phyloP scores from a whole-genome alignment of 2,329 filamentous ascomycete genomes.

The Cytospora mali region DNA sequence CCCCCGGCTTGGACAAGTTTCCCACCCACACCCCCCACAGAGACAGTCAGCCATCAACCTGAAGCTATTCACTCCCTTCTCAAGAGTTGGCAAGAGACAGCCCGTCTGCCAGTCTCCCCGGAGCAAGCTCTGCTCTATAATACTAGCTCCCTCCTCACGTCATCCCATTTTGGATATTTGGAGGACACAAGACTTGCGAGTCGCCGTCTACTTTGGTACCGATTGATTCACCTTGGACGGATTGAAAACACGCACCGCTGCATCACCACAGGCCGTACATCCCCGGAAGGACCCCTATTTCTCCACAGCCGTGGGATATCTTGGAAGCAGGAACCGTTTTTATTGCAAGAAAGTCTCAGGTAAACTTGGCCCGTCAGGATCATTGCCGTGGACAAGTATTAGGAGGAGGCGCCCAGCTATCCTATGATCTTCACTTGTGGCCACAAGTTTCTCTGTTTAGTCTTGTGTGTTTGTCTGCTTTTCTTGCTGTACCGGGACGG shows the following conservation, averaged over 20 bases:
- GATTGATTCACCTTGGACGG: slow-evolving; percentile 17
- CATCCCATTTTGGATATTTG: slow-evolving; percentile 19
- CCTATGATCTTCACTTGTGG: slow-evolving; percentile 14
- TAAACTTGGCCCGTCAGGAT: slow-evolving; percentile 26
- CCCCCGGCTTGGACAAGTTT: slow-evolving; percentile 18
- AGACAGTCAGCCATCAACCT: slow-evolving; percentile 14
- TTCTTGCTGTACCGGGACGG: slow-evolving; percentile 27
- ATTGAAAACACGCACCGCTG: slow-evolving; percentile 24
- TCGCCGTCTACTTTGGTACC: slow-evolving; percentile 23
- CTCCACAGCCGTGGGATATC: slow-evolving; percentile 27
- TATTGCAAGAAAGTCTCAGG: slow-evolving; percentile 21
- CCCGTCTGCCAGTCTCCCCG: slow-evolving; percentile 18
- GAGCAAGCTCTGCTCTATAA: slow-evolving; percentile 23
- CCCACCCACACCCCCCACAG: not conserved
- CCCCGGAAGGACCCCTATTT: slow-evolving; percentile 24
- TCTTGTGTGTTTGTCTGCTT: slow-evolving; percentile 16
- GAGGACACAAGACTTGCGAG: slow-evolving; percentile 23
- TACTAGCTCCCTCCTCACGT: slow-evolving; percentile 21
- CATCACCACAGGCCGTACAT: slow-evolving; percentile 24
- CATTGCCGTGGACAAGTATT: slow-evolving; percentile 18
- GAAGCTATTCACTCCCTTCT: slow-evolving; percentile 18
- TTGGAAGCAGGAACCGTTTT: slow-evolving; percentile 19
- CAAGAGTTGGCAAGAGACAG: slow-evolving; percentile 24
- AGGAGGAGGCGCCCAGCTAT: slow-evolving; percentile 15
- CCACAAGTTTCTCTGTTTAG: slow-evolving; percentile 22